Evolutionary conservation across 2,329 filamentous ascomycete species (phyloP).

Genomic region (Coniochaeta prunicola): DNA sequence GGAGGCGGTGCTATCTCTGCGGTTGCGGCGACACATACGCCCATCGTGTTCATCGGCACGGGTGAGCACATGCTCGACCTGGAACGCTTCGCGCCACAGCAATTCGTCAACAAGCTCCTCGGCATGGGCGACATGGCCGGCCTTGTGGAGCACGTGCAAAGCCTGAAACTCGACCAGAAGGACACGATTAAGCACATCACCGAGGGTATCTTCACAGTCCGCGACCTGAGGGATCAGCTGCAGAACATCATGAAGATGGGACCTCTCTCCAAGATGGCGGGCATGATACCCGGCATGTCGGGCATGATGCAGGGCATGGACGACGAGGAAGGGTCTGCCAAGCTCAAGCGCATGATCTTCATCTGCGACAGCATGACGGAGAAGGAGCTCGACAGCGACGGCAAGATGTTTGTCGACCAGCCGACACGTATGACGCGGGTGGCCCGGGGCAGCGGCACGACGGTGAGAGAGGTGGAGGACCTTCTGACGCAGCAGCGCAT

Average conservation of each 20-base stretch:
- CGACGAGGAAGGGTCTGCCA: slow-evolving; percentile 88
- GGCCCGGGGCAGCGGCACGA: slow-evolving; percentile 82
- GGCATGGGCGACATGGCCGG: slow-evolving; percentile 98
- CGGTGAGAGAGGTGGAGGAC: slow-evolving; percentile 88
- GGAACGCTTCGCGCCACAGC: slow-evolving; percentile 84
- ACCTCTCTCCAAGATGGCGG: slow-evolving; percentile 91
- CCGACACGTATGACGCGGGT: slow-evolving; percentile 89
- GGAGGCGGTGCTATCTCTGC: slow-evolving; percentile 97
- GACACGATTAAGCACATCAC: slow-evolving; percentile 99
- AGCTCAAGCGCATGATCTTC: slow-evolving; percentile 97
- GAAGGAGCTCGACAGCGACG: slow-evolving; percentile 91
- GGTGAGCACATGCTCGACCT: slow-evolving; percentile 96
- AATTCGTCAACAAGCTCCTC: slow-evolving; percentile 87
- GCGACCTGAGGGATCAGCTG: slow-evolving; percentile 90
- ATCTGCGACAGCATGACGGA: slow-evolving; percentile 98
- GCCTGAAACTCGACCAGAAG: slow-evolving; percentile 91
- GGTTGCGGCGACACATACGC: slow-evolving; percentile 90
- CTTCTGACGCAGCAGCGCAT: slow-evolving; percentile 95
- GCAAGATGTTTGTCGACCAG: slow-evolving; percentile 88
- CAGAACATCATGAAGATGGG: slow-evolving; percentile 99
- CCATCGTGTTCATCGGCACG: slow-evolving; percentile 96
- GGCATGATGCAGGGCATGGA: slow-evolving; percentile 95
- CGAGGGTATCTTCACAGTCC: slow-evolving; percentile 91
- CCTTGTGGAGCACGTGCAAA: slow-evolving; percentile 92
- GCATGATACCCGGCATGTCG: slow-evolving; percentile 95